Conservation (phyloP, 768 basidiomycete species). For the Termitomyces sp. region DNA sequence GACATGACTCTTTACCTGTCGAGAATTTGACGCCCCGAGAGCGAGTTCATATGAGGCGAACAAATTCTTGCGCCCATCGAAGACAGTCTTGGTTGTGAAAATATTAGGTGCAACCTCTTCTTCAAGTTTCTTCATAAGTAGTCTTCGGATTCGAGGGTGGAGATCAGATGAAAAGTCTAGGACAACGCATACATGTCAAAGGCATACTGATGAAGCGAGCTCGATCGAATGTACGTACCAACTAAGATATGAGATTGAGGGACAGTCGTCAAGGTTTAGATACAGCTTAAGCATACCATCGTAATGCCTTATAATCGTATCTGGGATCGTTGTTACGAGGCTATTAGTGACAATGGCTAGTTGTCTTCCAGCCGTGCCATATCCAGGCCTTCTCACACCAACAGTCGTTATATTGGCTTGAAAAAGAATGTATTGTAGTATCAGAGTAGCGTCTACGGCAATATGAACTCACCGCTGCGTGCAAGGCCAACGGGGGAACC, state of each 20-base stretch:
- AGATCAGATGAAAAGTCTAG: slow-evolving; percentile 12
- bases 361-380: slow-evolving; percentile 29
- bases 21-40: slow-evolving; percentile 10
- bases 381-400: slow-evolving; percentile 33
- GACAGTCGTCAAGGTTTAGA: neutral
- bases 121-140: slow-evolving; percentile 65
- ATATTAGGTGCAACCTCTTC: slow-evolving; percentile 42
- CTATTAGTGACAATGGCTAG: slow-evolving; percentile 26
- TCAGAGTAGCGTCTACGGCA: neutral
- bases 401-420: slow-evolving; percentile 31
- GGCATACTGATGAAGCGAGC: neutral
- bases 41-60: slow-evolving; percentile 14
- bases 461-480: slow-evolving; percentile 30
- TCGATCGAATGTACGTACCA: slow-evolving; percentile 10
- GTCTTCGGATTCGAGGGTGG: slow-evolving; percentile 56
- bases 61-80: slow-evolving; percentile 66
- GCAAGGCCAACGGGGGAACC: slow-evolving; percentile 20
- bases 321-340: slow-evolving; percentile 15
- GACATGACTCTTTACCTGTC: slow-evolving; percentile 7
- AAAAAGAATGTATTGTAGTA: slow-evolving; percentile 14
- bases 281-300: slow-evolving; percentile 18
- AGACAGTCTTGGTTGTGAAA: slow-evolving; percentile 70
- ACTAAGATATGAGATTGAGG: slow-evolving; percentile 13
- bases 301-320: slow-evolving; percentile 21
- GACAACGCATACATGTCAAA: neutral